Evolutionary conservation across 345 rosid genomes (phyloP).

Genomic region (Heritiera fomes): DNA sequence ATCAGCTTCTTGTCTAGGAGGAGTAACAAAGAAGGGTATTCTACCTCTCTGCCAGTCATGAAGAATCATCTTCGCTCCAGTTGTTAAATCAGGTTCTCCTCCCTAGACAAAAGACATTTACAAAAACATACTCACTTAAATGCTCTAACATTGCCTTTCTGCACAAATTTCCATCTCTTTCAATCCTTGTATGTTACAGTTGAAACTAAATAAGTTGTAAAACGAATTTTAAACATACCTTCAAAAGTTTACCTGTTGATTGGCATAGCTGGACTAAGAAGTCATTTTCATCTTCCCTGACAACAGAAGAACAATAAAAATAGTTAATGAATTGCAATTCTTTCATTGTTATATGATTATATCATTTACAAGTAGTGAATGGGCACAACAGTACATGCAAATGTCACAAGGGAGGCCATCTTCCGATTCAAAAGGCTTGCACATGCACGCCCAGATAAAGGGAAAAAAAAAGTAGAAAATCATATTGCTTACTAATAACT

Average conservation of each 20-base stretch:
- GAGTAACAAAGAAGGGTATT: constrained; percentile 81
- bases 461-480: no score
- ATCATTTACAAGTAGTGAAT: neutral
- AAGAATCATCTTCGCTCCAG: constrained; percentile 92
- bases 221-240: constrained; percentile 42
- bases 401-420: neutral
- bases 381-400: neutral
- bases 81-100: constrained; percentile 83
- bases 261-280: constrained; percentile 83
- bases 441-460: no score
- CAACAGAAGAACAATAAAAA: constrained; percentile 20
- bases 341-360: neutral
- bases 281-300: constrained; percentile 84
- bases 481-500: neutral
- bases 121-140: neutral
- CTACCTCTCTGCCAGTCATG: constrained; percentile 98
- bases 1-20: constrained; percentile 42
- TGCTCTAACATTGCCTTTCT: neutral
- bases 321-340: neutral
- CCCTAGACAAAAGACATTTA: constrained; percentile 46
- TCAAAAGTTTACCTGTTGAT: constrained; percentile 76
- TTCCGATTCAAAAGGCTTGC: neutral
- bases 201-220: neutral
- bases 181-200: neutral
- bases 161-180: neutral